Evolutionary conservation across 495 filamentous ascomycete species (phyloP).

Genomic region (Aspergillus carlsbadensis): DNA sequence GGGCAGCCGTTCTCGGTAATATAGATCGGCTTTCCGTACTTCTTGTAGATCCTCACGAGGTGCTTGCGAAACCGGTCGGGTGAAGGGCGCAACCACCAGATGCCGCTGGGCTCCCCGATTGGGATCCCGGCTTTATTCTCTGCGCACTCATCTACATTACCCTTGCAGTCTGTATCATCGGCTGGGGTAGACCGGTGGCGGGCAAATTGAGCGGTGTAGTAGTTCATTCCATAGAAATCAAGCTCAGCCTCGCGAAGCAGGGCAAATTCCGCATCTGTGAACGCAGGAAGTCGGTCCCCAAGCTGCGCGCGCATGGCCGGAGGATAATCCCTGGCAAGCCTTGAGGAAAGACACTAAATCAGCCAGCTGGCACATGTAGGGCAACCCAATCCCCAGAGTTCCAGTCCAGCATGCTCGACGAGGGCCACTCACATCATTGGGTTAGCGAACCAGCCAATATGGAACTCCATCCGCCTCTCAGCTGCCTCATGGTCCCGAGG

Average conservation of each 20-base stretch:
- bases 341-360: too few relatives aligned
- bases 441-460: conserved; percentile 56
- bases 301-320: conserved; percentile 64
- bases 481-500: too few relatives aligned
- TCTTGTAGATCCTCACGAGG: conserved; percentile 66
- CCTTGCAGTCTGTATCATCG: conserved; percentile 56
- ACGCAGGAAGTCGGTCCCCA: conserved; percentile 62
- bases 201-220: conserved; percentile 74
- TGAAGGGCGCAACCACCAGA: conserved; percentile 64
- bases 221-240: conserved; percentile 75
- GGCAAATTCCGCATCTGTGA: conserved; percentile 56
- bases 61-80: conserved; percentile 64
- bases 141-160: conserved; percentile 62
- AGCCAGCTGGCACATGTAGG: too few relatives aligned
- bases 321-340: conserved; percentile 63
- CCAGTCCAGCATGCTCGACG: conserved; percentile 26
- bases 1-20: conserved; percentile 75
- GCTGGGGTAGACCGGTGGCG: conserved; percentile 37
- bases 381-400: too few relatives aligned
- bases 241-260: conserved; percentile 49
- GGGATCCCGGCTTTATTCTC: conserved; percentile 58
- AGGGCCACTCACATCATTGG: conserved; percentile 50
- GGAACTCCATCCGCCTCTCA: conserved; percentile 44
- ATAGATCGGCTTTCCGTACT: conserved; percentile 68
- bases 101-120: conserved; percentile 67